A percentile compares a stretch with the other conserved stretches of the same genome.
phyloP scores from a whole-genome alignment of 495 filamentous ascomycete genomes.

The Tetracladium marchalianum region DNA sequence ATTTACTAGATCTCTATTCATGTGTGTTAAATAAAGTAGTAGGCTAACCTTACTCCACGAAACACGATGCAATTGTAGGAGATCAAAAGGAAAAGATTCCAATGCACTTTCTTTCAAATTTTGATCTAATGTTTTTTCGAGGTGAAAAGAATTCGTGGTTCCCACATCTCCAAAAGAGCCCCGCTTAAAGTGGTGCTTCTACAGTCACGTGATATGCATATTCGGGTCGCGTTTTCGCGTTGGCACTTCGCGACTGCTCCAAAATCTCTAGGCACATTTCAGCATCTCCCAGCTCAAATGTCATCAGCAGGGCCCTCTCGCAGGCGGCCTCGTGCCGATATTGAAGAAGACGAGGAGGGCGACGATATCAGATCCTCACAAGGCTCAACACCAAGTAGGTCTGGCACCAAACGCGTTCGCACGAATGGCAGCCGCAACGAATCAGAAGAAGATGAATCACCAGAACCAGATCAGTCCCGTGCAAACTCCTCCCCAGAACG shows the following conservation, averaged over 20 bases:
- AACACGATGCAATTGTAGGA: no score
- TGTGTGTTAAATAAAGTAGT: no score
- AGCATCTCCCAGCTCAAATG: background rate
- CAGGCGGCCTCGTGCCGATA: slow-evolving; percentile 23
- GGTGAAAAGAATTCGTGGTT: no score
- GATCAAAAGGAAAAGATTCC: no score
- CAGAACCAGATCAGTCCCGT: background rate
- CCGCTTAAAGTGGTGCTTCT: background rate
- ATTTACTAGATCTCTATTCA: no score
- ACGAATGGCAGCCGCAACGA: slow-evolving; percentile 10
- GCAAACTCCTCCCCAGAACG: background rate
- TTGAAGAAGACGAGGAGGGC: slow-evolving; percentile 28
- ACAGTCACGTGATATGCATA: background rate
- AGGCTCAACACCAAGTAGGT: slow-evolving; percentile 2
- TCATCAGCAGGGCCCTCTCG: slow-evolving; percentile 19
- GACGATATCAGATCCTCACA: slow-evolving; percentile 12
- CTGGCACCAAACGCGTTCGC: slow-evolving; percentile 13
- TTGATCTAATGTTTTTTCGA: no score
- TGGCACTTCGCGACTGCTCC: no score
- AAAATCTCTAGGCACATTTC: no score
- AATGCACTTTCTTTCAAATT: no score
- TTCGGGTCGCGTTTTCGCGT: no score
- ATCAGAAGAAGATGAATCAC: background rate
- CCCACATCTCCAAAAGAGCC: background rate
- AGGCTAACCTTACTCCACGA: no score